Base-by-base conservation (phyloP, 2,329 filamentous ascomycete species). In the Nemania abortiva region DNA sequence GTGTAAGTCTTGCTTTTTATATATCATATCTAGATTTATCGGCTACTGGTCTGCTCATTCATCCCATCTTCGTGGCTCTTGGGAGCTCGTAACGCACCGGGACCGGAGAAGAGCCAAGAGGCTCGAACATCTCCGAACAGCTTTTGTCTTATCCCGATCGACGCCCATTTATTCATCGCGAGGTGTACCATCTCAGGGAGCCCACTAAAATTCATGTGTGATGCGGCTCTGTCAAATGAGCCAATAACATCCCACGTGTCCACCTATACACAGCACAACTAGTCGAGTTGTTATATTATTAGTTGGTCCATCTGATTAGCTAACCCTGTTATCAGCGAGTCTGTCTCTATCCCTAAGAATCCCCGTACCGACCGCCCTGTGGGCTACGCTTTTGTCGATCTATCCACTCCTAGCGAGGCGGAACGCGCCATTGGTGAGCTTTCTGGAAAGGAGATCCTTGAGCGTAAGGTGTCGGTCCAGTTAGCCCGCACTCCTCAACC, bases 401-500 rank as follows among this genome's bases (percentile, higher is more conserved):
- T 99, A 74, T 97, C 94, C 71, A 98, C 95, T 74, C 93, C 96
- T 70, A 90, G 90, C 75, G 96, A 98, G 87, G 96, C 96, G 73
- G 93, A 98, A 85, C 93, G 94, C 82, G 96, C 96, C 80, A 98
- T 99, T 78, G 87, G 89, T 77, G 94, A 97, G 85, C 92, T 99
- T 75, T 98, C 96, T 78, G 95, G 95, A 83, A 95, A 98, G 88
- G 94, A 97, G 85, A 96, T 99, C 78, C 90, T 98, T 69, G 94
- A 98, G 84, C 95, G 96, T 84, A 98, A 98, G 91, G 96, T 98
- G 80, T 98, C 95, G 54, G 96, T 99, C 75, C 96, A 99, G 87
- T 92, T 98, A 79, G 96, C 96, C 79, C 95, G 95, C 86, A 98
- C 97, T 89, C 95, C 95, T 69, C 95, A 98, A 86, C 88, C 92